phyloP scores from a whole-genome alignment of 2,329 filamentous ascomycete genomes.

The Aspergillus sclerotialis region DNA sequence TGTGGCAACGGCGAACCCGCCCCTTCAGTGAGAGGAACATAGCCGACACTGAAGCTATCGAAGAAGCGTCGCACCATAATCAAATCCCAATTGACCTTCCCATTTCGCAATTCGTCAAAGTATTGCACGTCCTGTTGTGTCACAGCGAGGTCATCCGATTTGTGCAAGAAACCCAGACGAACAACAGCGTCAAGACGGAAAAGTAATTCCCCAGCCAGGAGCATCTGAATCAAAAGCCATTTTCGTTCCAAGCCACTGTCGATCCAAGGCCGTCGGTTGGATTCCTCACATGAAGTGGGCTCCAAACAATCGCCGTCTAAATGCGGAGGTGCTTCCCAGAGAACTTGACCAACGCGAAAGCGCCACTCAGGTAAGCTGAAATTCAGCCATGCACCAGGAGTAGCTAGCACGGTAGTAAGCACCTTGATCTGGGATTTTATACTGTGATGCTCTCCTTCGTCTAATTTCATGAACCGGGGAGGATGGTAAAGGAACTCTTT shows the following conservation, averaged over 20 bases:
- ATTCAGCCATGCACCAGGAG: constrained; percentile 41
- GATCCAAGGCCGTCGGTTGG: constrained; percentile 16
- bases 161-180: constrained; percentile 33
- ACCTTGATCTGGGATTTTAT: constrained; percentile 42
- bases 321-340: constrained; percentile 36
- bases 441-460: constrained; percentile 22
- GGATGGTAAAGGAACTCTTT: constrained; percentile 32
- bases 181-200: constrained; percentile 46
- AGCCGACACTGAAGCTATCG: constrained; percentile 41
- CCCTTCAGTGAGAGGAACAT: constrained; percentile 7
- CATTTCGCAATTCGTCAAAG: constrained; percentile 41
- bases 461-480: constrained; percentile 16
- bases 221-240: constrained; percentile 48
- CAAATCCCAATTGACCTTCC: constrained; percentile 52
- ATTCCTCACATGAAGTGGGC: constrained; percentile 2
- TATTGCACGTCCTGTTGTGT: constrained; percentile 37
- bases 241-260: constrained; percentile 39
- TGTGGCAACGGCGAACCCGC: background rate
- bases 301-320: constrained; percentile 26
- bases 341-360: constrained; percentile 38
- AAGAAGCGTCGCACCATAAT: constrained; percentile 47
- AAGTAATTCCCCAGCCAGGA: constrained; percentile 48
- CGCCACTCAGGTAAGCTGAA: constrained; percentile 42
- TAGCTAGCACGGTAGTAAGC: constrained; percentile 35
- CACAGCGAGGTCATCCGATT: constrained; percentile 33